These are phyloP conservation scores for Trametes punicea DNA, from an alignment of 768 basidiomycete species.

Conservation along the genomic window DNA sequence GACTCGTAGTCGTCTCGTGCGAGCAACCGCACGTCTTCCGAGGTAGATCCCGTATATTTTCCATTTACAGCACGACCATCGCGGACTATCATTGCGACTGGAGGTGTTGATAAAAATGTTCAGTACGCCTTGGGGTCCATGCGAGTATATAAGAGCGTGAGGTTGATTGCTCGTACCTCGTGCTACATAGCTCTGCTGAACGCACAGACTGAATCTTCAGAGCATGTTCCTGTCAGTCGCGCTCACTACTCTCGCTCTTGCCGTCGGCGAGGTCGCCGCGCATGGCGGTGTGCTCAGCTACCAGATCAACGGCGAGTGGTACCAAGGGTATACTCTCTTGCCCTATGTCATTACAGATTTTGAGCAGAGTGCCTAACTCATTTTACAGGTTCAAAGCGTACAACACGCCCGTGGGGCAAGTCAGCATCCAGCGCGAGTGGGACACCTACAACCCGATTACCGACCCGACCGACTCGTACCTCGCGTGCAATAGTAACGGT, in stretches of 20 bases:
- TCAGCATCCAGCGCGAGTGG: slow-evolving; percentile 39
- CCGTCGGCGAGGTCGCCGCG: slow-evolving; percentile 27
- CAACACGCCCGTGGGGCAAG: slow-evolving; percentile 40
- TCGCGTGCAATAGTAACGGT: slow-evolving; percentile 39
- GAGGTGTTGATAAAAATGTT: not conserved
- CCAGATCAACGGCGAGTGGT: slow-evolving; percentile 31
- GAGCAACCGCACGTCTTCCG: not conserved
- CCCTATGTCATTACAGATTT: too few species aligned
- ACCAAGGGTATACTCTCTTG: slow-evolving; percentile 29
- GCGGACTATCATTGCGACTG: slow-evolving; percentile 13
- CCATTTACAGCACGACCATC: not conserved
- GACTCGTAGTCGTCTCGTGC: not conserved
- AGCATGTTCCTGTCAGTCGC: slow-evolving; percentile 21
- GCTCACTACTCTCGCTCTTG: slow-evolving; percentile 20
- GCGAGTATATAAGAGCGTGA: not conserved
- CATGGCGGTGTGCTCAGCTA: slow-evolving; percentile 41
- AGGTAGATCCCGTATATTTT: slow-evolving; percentile 12
- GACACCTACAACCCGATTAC: slow-evolving; percentile 40
- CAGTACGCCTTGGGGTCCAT: not conserved
- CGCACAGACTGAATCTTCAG: not conserved
- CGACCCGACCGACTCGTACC: slow-evolving; percentile 31
- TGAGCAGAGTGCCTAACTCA: not conserved
- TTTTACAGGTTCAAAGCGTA: slow-evolving; percentile 33
- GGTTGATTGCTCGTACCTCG: not conserved
- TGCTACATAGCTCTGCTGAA: not conserved